These are phyloP conservation scores for Crepidotus variabilis DNA, from an alignment of 768 basidiomycete genomes.

Conservation along the genomic window DNA sequence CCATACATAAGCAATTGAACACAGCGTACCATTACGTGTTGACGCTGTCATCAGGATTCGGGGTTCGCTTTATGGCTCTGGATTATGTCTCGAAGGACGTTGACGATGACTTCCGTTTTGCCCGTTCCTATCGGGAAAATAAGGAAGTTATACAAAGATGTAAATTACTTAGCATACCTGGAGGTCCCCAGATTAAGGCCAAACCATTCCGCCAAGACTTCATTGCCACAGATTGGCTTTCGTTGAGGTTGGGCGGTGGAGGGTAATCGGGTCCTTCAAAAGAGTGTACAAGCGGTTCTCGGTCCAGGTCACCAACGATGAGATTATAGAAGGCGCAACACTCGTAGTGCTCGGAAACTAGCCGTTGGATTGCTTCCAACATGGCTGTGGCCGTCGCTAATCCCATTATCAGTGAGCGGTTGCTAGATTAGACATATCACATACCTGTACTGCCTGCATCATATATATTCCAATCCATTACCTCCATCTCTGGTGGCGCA, in stretches of 20 bases:
- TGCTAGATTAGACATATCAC: constrained; percentile 10
- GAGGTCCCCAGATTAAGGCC: constrained; percentile 68
- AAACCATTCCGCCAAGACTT: constrained; percentile 38
- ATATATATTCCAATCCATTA: constrained; percentile 64
- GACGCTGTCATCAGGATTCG: constrained; percentile 71
- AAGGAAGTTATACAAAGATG: too few species aligned
- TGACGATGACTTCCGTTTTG: constrained; percentile 67
- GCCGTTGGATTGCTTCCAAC: constrained; percentile 55
- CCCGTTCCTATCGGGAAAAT: constrained; percentile 66
- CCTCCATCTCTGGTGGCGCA: constrained; percentile 55
- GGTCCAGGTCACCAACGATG: constrained; percentile 32
- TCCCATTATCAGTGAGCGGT: neutral
- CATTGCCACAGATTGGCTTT: constrained; percentile 52
- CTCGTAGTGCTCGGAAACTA: constrained; percentile 37
- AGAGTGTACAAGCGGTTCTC: neutral
- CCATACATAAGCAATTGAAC: neutral
- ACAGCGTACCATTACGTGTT: constrained; percentile 54
- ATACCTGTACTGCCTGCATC: constrained; percentile 56
- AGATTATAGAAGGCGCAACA: constrained; percentile 49
- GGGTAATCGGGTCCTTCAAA: neutral
- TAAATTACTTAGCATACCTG: constrained; percentile 34
- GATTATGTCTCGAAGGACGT: constrained; percentile 47
- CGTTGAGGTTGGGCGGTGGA: constrained; percentile 36
- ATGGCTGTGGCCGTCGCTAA: constrained; percentile 60
- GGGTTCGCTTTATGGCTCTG: constrained; percentile 23